Base-by-base conservation (phyloP, 805 yeast species). In the Suhomyces sp. region DNA sequence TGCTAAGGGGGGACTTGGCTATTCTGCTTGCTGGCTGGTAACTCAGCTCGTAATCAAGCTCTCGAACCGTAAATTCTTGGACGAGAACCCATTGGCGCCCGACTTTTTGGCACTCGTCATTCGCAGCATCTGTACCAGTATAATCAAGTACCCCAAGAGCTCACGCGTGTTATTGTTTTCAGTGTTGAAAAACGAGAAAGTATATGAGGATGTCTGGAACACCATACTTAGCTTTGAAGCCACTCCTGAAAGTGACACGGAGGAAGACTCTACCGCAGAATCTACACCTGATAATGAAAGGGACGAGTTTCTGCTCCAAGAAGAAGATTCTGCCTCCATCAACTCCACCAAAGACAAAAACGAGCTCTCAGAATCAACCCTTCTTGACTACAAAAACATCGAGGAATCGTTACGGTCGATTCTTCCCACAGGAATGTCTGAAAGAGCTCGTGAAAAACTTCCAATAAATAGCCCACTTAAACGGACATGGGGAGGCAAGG, bases 391-490 rank as follows among this genome's bases (percentile, higher is more conserved):
- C 3, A 60, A 62, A 22, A 72, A 62, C n/a, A 69, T 72, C 35
- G 76, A 73, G 35, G 67, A 61, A 33, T 71, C 76, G 4, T 63
- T 81, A 47, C 64, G 80, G 49, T 83, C 87, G 5, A 71, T 64
- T 22, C 77, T 75, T 10, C 86, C 86, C 4, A 64, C 75, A 1
- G 89, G 89, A 3, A 83, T 85, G 88, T 80, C 88, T 0, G 59
- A 62, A 15, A 79, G 73, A 47, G 83, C 86, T 1, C 76, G 74
- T 44, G 79, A 81, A 13, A 85, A 85, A 55, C 66, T 75, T 29
- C 82, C 84, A 0, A 66, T 67, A 35, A 78, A 78, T 53, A 75
- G 80, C 3, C 76, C 85, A 2, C 60, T 85, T 40, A 69, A 72
- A 27, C 62, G 72, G 44, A 71, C 81, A 0, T 82, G 89, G 88